These are phyloP conservation scores for Parachaetomium inaequale DNA, from an alignment of 495 filamentous ascomycete genomes.

Conservation along the genomic window DNA sequence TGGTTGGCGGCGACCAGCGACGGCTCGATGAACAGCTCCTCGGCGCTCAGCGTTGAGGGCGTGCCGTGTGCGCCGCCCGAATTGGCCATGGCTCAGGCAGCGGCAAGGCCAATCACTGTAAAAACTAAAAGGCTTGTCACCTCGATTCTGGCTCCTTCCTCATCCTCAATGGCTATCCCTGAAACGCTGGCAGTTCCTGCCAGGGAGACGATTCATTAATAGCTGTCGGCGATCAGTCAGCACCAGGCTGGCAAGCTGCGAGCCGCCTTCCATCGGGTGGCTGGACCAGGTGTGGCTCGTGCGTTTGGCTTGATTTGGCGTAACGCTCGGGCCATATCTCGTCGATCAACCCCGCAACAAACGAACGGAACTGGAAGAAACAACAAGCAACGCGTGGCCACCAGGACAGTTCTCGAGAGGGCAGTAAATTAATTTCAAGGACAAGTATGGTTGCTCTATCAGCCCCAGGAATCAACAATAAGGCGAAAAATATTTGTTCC, in stretches of 20 bases:
- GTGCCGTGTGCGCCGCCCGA: background rate
- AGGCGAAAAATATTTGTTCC: no score
- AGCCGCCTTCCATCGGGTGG: no score
- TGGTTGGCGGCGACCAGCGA: constrained; percentile 27
- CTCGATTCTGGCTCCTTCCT: no score
- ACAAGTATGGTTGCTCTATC: no score
- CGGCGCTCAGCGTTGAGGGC: background rate
- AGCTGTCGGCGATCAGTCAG: background rate
- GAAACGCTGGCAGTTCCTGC: background rate
- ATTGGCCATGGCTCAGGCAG: background rate
- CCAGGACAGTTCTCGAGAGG: no score
- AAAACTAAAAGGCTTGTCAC: background rate
- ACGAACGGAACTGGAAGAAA: background rate
- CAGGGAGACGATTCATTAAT: no score
- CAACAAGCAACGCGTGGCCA: background rate
- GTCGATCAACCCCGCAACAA: background rate
- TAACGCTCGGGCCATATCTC: background rate
- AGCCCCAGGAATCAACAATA: no score
- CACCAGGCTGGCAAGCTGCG: background rate
- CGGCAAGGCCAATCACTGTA: background rate
- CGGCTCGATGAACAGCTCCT: constrained; percentile 6
- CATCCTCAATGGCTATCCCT: background rate
- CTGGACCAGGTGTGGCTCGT: background rate
- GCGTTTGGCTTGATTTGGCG: background rate
- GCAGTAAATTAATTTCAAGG: no score